Conservation (phyloP, 768 basidiomycete species). For the Termitomyces bulborhizus region DNA sequence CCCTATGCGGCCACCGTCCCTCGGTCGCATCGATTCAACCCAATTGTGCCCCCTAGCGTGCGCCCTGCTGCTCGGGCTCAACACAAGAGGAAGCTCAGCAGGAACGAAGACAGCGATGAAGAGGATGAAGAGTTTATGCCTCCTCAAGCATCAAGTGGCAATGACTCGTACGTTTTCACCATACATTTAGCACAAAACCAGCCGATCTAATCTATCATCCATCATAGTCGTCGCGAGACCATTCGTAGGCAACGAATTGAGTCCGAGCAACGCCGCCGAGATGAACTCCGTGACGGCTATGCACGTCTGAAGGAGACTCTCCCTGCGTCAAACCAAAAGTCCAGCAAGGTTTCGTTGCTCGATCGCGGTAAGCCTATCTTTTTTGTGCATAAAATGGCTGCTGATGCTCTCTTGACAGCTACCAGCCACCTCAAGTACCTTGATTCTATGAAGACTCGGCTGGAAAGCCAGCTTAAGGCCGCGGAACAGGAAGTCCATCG, state of each 20-base stretch:
- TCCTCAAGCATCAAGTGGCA: conserved; percentile 29
- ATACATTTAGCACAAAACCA: background rate
- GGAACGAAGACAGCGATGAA: conserved; percentile 66
- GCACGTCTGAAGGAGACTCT: conserved; percentile 86
- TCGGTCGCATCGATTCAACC: conserved; percentile 76
- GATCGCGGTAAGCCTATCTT: conserved; percentile 58
- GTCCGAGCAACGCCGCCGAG: conserved; percentile 86
- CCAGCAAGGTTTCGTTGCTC: conserved; percentile 85
- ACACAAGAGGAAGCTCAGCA: conserved; percentile 37
- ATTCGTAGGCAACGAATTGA: conserved; percentile 91
- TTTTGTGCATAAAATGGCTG: conserved; percentile 1
- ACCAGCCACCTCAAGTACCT: conserved; percentile 85
- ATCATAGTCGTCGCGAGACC: conserved; percentile 69
- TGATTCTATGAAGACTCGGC: conserved; percentile 70
- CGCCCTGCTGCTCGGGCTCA: conserved; percentile 44
- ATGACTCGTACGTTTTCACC: conserved; percentile 43
- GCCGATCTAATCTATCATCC: background rate
- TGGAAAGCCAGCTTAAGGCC: conserved; percentile 70
- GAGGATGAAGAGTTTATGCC: conserved; percentile 74
- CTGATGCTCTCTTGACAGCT: conserved; percentile 33
- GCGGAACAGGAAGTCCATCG: conserved; percentile 78
- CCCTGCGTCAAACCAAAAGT: conserved; percentile 87
- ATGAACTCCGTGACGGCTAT: conserved; percentile 91
- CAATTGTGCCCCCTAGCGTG: conserved; percentile 53
- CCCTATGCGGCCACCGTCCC: conserved; percentile 58